Evolutionary conservation across 2,329 filamentous ascomycete genomes (phyloP), one percentile per base, ranked within the genome.

Genomic region (Ophiostoma ulmi): DNA sequence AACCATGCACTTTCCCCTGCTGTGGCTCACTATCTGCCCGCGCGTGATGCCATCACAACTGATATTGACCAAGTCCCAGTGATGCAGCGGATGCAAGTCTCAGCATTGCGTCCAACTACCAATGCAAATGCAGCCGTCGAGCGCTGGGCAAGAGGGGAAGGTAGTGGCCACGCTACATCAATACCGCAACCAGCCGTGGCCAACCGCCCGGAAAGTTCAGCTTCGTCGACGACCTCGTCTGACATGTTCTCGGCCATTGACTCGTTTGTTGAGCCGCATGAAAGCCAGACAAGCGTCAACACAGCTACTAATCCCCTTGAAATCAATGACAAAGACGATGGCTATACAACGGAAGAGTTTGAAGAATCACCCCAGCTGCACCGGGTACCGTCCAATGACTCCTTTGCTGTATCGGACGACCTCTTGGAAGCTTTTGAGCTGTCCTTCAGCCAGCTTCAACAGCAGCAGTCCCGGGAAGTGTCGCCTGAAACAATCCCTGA

Each of bases 231-330:
- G 0, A 13, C 55, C 1, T 72, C 70, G 39, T 71, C 73, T 0
- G 67, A 70, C 7, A 72, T 74, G 72, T 73, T 70, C 22, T 74
- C 73, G 6, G 73, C 72, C 0, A 35, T 41, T 5, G 72, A 72
- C 26, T 69, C 69, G 1, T 70, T 70, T n/a, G 72, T 69, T 4
- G 65, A 65, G 13, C 58, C 17, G 6, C 61, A 6, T 0, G 13
- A 72, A 31, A 63, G 58, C 13, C 72, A 72, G 17, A 68, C 64
- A 17, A 69, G 68, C 0, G 61, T 41, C 10, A 8, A 26, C 35
- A n/a, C 66, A 66, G 39, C 31, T 8, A 35, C 17, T 17, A 39
- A 22, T 10, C 63, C 63, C 31, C 5, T n/a, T n/a, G 31, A 38
- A 5, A 64, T 20, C 64, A 67, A 8, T 0, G 67, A 22, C 14